Percentiles rank a stretch among this genome's conserved stretches.
These are phyloP conservation scores for Neonectria sp. DNA, from an alignment of 2,329 filamentous ascomycete genomes.

Conservation along the genomic window DNA sequence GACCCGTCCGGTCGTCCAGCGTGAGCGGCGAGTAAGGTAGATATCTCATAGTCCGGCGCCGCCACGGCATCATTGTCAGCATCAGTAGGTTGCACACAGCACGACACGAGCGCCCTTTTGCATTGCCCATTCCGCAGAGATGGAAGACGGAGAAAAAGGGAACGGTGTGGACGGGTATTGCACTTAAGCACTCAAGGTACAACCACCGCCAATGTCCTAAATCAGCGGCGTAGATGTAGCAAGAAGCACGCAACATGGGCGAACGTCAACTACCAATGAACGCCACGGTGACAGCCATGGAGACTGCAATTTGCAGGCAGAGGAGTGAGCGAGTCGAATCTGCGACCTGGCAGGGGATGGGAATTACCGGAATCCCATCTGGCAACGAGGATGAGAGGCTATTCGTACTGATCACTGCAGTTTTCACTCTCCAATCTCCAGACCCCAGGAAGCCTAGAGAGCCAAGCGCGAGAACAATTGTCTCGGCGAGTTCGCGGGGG, in stretches of 20 bases:
- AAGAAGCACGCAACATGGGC: conserved; percentile 11
- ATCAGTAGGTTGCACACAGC: conserved; percentile 15
- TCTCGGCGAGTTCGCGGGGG: conserved; percentile 47
- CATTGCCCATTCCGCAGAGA: conserved; percentile 4
- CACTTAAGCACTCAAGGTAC: background rate
- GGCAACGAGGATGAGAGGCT: conserved; percentile 17
- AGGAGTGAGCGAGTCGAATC: conserved; percentile 15
- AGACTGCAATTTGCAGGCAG: conserved; percentile 28
- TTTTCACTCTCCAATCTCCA: conserved; percentile 1
- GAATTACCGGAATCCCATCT: conserved; percentile 42
- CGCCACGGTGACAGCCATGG: conserved; percentile 17
- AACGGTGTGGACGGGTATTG: conserved; percentile 15
- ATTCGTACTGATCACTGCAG: background rate
- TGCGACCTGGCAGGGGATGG: conserved; percentile 38
- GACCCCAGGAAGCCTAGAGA: conserved; percentile 27
- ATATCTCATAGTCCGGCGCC: conserved; percentile 26
- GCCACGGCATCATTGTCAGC: conserved; percentile 44
- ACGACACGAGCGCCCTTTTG: conserved; percentile 14
- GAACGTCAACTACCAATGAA: conserved; percentile 31
- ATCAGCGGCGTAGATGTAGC: conserved; percentile 2
- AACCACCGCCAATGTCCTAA: background rate
- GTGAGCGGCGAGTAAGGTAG: conserved; percentile 20
- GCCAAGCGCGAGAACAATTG: conserved; percentile 39
- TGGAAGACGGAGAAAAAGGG: background rate
- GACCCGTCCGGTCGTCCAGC: conserved; percentile 29